phyloP scores from a whole-genome alignment of 1,139 yeast genomes.

The Meyerozyma carpophila region DNA sequence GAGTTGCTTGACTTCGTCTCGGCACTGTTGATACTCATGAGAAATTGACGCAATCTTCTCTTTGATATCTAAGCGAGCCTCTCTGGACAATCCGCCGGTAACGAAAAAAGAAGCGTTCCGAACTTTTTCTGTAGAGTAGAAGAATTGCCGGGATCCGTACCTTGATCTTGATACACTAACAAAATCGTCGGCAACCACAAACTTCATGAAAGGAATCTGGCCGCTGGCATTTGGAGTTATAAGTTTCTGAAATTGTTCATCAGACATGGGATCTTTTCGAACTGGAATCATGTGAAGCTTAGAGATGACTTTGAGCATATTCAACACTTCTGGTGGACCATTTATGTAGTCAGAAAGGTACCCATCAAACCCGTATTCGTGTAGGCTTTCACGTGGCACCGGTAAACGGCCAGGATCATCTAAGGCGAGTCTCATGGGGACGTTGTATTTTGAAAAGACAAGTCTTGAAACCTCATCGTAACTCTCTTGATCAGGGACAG shows the following conservation, averaged over 20 bases:
- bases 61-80: constrained; percentile 19
- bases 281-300: constrained; percentile 64
- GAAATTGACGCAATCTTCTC: constrained; percentile 10
- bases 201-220: constrained; percentile 44
- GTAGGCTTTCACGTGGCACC: constrained; percentile 28
- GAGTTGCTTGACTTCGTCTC: constrained; percentile 8
- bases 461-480: constrained; percentile 37
- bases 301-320: constrained; percentile 63
- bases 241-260: constrained; percentile 33
- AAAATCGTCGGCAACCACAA: constrained; percentile 55
- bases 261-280: constrained; percentile 36
- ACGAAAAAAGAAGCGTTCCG: constrained; percentile 31
- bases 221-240: constrained; percentile 25
- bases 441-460: constrained; percentile 22
- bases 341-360: constrained; percentile 62
- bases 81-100: constrained; percentile 38
- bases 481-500: constrained; percentile 33
- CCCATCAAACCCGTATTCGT: constrained; percentile 68
- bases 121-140: constrained; percentile 34
- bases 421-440: constrained; percentile 30
- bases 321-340: constrained; percentile 73
- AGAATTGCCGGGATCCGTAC: constrained; percentile 52
- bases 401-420: constrained; percentile 10
- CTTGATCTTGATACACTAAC: constrained; percentile 49
- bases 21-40: constrained; percentile 11